These are phyloP conservation scores for Aspergillus chevalieri DNA, from an alignment of 2,329 filamentous ascomycete species.

Conservation along the genomic window DNA sequence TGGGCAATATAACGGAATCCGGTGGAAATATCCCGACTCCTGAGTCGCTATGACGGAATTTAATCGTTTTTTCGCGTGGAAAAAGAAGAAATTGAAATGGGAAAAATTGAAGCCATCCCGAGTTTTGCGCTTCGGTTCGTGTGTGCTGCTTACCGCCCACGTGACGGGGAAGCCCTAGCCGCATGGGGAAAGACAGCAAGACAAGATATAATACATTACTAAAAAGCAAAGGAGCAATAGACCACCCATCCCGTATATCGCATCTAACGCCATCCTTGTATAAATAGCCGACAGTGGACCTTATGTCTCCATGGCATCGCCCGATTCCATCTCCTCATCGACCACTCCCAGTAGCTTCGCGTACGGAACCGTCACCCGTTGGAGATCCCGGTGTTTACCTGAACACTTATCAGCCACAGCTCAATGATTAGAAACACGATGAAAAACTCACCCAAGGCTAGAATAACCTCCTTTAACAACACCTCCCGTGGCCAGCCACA, in stretches of 20 bases:
- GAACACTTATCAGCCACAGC: conserved; percentile 4
- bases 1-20: conserved; percentile 7
- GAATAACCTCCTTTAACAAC: conserved; percentile 79
- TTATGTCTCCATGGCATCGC: conserved; percentile 34
- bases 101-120: conserved; percentile 1
- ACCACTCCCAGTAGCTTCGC: conserved; percentile 67
- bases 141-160: conserved; percentile 20
- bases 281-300: not conserved
- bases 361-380: conserved; percentile 91
- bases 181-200: not conserved
- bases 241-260: not conserved
- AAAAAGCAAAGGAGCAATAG: not conserved
- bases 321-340: conserved; percentile 25
- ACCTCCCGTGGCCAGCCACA: conserved; percentile 90
- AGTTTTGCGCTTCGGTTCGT: conserved; percentile 19
- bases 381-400: conserved; percentile 94
- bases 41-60: not conserved
- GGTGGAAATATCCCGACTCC: too few relatives aligned
- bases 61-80: not conserved
- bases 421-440: conserved; percentile 1
- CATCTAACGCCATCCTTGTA: conserved; percentile 3
- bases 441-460: conserved; percentile 71
- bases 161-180: conserved; percentile 17
- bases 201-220: not conserved
- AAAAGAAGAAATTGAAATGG: conserved; percentile 4